A percentile compares a stretch with the other conserved stretches of the same genome.
phyloP scores from a whole-genome alignment of 1,139 yeast species.

The Yamadazyma dendronema region DNA sequence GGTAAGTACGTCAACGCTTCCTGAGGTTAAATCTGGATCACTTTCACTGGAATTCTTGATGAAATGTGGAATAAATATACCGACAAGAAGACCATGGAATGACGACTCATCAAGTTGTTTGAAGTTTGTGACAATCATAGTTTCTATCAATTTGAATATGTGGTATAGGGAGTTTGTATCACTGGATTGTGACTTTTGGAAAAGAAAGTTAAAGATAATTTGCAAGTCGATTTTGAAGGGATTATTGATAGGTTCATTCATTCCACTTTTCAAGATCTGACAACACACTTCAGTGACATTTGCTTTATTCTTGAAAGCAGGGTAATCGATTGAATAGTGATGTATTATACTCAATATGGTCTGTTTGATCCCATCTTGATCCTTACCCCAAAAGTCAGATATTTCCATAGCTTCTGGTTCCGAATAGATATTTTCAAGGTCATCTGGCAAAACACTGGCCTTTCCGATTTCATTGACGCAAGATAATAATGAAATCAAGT shows the following conservation, averaged over 20 bases:
- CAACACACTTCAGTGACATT: constrained; percentile 57
- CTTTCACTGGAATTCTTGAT: background rate
- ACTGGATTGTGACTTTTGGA: constrained; percentile 32
- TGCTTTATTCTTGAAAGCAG: constrained; percentile 31
- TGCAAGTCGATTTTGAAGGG: constrained; percentile 55
- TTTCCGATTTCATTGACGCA: constrained; percentile 69
- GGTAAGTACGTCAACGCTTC: constrained; percentile 40
- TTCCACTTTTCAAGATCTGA: constrained; percentile 53
- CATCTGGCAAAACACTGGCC: constrained; percentile 62
- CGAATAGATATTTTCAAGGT: constrained; percentile 40
- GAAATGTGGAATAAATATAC: constrained; percentile 24
- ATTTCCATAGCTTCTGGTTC: constrained; percentile 24
- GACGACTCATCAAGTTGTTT: constrained; percentile 27
- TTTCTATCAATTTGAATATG: constrained; percentile 41
- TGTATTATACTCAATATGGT: constrained; percentile 40
- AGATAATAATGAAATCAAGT: constrained; percentile 52
- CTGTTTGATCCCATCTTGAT: constrained; percentile 41
- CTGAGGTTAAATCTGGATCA: constrained; percentile 56
- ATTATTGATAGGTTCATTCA: constrained; percentile 52
- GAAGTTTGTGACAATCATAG: constrained; percentile 36
- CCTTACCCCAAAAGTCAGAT: constrained; percentile 38
- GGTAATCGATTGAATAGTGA: constrained; percentile 41
- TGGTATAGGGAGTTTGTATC: constrained; percentile 34
- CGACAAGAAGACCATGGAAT: constrained; percentile 24
- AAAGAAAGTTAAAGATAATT: constrained; percentile 45